Evolutionary conservation across 345 rosid species (phyloP).

Genomic region (Acer yangbiense): DNA sequence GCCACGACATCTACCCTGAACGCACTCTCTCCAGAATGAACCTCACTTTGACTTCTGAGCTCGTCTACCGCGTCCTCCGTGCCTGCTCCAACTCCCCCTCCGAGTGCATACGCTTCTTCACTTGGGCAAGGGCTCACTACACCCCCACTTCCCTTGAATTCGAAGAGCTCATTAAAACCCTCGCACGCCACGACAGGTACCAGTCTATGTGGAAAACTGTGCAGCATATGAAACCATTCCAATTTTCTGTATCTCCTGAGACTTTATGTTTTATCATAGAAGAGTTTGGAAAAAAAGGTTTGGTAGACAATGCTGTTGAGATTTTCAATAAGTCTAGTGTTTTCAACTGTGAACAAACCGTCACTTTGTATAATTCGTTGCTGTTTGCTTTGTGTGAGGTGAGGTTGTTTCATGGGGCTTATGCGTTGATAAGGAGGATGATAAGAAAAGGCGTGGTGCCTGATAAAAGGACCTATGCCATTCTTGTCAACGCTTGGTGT

Average conservation of each 20-base stretch:
- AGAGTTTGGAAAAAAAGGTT: slow-evolving; percentile 74
- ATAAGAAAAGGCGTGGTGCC: slow-evolving; percentile 67
- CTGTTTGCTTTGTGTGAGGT: slow-evolving; percentile 80
- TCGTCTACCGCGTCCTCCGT: slow-evolving; percentile 84
- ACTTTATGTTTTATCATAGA: slow-evolving; percentile 73
- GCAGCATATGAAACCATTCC: slow-evolving; percentile 59
- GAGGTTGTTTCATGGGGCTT: slow-evolving; percentile 83
- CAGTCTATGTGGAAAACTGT: slow-evolving; percentile 84
- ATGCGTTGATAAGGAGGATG: slow-evolving; percentile 84
- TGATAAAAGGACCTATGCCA: slow-evolving; percentile 56
- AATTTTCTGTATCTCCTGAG: slow-evolving; percentile 53
- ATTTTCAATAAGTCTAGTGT: slow-evolving; percentile 61
- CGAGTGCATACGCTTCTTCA: slow-evolving; percentile 84
- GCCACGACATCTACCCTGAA: slow-evolving; percentile 81
- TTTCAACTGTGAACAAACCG: slow-evolving; percentile 56
- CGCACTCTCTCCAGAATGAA: slow-evolving; percentile 55
- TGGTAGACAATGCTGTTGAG: slow-evolving; percentile 80
- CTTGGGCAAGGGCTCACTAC: slow-evolving; percentile 71
- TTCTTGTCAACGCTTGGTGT: slow-evolving; percentile 87
- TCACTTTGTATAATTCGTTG: slow-evolving; percentile 63
- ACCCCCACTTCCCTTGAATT: slow-evolving; percentile 67
- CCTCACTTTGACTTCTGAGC: slow-evolving; percentile 64
- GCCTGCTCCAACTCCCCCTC: slow-evolving; percentile 64
- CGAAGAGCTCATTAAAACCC: slow-evolving; percentile 69
- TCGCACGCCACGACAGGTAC: slow-evolving; percentile 56